A percentile compares a stretch with the other conserved stretches of the same genome.
Conservation (phyloP, 2,329 filamentous ascomycete species). For the Aspergillus sclerotialis region DNA sequence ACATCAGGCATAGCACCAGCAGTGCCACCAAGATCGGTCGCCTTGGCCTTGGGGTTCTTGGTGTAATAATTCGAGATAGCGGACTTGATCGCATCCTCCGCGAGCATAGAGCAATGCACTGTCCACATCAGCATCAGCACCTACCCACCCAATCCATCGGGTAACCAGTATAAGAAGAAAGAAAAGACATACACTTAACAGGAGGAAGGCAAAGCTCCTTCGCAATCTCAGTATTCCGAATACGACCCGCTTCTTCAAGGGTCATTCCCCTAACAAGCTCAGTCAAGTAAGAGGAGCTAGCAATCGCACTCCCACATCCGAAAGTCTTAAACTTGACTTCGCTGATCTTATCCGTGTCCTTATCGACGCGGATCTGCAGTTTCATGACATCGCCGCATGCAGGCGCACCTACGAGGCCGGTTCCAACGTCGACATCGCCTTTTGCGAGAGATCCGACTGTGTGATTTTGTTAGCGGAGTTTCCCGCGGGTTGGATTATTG, state of each 20-base stretch:
- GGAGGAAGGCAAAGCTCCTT: constrained; percentile 91
- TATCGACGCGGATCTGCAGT: constrained; percentile 86
- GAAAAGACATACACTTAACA: constrained; percentile 64
- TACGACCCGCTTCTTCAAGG: constrained; percentile 82
- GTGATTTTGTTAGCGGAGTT: too few species aligned
- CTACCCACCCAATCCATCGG: constrained; percentile 6
- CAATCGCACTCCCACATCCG: constrained; percentile 89
- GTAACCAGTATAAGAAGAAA: neutral
- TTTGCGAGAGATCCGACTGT: constrained; percentile 74
- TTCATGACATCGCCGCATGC: constrained; percentile 93
- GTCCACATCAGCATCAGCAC: constrained; percentile 6
- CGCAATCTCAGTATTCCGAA: constrained; percentile 96
- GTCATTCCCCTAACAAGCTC: constrained; percentile 95
- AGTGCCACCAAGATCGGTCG: constrained; percentile 72
- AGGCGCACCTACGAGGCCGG: constrained; percentile 83
- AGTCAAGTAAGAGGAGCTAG: constrained; percentile 87
- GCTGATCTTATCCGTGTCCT: constrained; percentile 76
- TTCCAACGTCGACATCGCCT: constrained; percentile 75
- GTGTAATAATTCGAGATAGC: constrained; percentile 87
- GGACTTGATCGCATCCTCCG: constrained; percentile 87
- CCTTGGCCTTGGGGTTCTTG: constrained; percentile 72
- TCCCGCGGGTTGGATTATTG: too few species aligned
- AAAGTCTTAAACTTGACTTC: constrained; percentile 99
- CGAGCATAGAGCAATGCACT: constrained; percentile 90
- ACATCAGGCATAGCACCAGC: constrained; percentile 58